These are phyloP conservation scores for Zygotorulaspora mrakii DNA, from an alignment of 1,139 yeast species.

Conservation along the genomic window DNA sequence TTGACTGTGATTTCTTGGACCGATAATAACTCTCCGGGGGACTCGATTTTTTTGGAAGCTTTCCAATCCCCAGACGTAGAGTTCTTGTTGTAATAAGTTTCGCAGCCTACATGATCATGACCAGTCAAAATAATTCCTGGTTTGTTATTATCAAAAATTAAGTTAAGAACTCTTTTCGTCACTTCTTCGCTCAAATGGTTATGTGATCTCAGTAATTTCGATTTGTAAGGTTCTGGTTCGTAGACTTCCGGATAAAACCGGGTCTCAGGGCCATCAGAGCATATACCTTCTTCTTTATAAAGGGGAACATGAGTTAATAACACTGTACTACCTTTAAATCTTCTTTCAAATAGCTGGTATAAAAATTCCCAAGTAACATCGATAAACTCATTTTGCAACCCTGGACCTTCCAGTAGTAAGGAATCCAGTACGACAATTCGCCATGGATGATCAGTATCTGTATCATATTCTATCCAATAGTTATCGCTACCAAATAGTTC, in stretches of 20 bases:
- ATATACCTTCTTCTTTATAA: constrained; percentile 72
- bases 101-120: constrained; percentile 96
- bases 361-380: constrained; percentile 70
- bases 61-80: constrained; percentile 47
- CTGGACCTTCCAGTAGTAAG: constrained; percentile 85
- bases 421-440: constrained; percentile 83
- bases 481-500: constrained; percentile 78
- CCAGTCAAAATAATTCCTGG: constrained; percentile 86
- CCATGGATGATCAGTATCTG: constrained; percentile 64
- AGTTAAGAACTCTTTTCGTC: constrained; percentile 61
- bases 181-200: constrained; percentile 72
- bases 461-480: constrained; percentile 67
- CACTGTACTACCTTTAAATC: constrained; percentile 74
- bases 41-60: constrained; percentile 44
- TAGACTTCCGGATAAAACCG: constrained; percentile 54
- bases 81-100: constrained; percentile 53
- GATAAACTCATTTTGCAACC: constrained; percentile 66
- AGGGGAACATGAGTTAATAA: constrained; percentile 88
- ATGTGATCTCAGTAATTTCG: constrained; percentile 74
- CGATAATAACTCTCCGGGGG: constrained; percentile 34
- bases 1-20: constrained; percentile 80
- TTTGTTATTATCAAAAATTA: constrained; percentile 60
- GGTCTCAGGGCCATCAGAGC: constrained; percentile 80
- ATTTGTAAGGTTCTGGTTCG: constrained; percentile 60
- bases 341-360: constrained; percentile 48